Conservation (phyloP, 2,329 filamentous ascomycete species). For the Cytospora piceicola region DNA sequence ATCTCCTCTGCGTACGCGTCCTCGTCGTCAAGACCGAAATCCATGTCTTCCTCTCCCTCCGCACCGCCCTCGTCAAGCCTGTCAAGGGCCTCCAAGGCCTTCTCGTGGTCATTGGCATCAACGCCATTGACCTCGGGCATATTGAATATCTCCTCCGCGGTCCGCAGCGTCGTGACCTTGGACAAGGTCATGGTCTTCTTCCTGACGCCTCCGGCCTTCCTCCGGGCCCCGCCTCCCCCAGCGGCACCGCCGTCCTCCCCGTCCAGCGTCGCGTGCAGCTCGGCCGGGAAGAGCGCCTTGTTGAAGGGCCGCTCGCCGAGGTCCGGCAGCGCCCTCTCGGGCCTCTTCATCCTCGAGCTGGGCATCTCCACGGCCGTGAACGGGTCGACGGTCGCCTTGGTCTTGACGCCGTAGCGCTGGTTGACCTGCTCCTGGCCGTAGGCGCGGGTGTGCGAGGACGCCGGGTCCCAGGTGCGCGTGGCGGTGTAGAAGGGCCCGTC, state of each 20-base stretch:
- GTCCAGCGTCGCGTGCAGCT: conserved; percentile 60
- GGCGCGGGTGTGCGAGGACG: conserved; percentile 42
- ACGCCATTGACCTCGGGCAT: conserved; percentile 40
- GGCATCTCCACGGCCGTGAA: conserved; percentile 64
- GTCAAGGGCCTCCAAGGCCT: conserved; percentile 50
- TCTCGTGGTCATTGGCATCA: conserved; percentile 38
- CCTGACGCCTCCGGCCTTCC: conserved; percentile 38
- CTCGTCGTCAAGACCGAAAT: conserved; percentile 50
- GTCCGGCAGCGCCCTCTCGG: conserved; percentile 58
- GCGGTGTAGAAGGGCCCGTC: conserved; percentile 61
- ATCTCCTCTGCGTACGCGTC: conserved; percentile 52
- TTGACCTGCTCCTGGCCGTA: conserved; percentile 65
- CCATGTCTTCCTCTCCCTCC: conserved; percentile 41
- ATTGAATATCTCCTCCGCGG: conserved; percentile 56
- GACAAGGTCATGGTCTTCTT: conserved; percentile 53
- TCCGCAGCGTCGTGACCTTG: conserved; percentile 52
- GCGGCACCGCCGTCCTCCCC: conserved; percentile 45
- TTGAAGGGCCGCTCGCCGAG: conserved; percentile 53
- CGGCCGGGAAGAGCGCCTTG: conserved; percentile 56
- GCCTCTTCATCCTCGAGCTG: conserved; percentile 57
- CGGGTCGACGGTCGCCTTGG: conserved; percentile 59
- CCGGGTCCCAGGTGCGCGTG: conserved; percentile 50
- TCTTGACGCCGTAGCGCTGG: conserved; percentile 58
- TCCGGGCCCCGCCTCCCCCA: conserved; percentile 38
- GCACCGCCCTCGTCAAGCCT: conserved; percentile 46